Evolutionary conservation across 192 early-diverging fungal species (phyloP).

Genomic region (Dispira parvispora): DNA sequence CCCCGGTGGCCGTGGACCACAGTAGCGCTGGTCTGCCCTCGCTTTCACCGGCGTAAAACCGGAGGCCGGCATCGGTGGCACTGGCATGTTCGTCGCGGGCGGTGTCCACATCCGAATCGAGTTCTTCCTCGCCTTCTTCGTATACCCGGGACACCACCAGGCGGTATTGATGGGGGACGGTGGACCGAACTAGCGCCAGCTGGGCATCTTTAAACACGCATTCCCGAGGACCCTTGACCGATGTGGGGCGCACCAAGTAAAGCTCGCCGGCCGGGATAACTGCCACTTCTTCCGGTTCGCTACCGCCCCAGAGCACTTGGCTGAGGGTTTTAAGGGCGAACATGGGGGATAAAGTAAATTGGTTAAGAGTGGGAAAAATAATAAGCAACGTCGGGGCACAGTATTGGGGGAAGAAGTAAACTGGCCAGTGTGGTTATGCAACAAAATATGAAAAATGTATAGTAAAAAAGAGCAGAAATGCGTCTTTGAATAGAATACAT

Average conservation of each 20-base stretch:
- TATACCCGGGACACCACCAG: conserved; percentile 58
- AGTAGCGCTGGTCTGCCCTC: conserved; percentile 23
- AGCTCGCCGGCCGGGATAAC: conserved; percentile 44
- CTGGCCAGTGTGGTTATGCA: no score
- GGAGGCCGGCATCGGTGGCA: conserved; percentile 39
- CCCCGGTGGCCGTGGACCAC: conserved; percentile 35
- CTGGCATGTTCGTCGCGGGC: conserved; percentile 53
- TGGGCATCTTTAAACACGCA: conserved; percentile 49
- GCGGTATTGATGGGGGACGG: conserved; percentile 44
- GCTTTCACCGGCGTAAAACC: conserved; percentile 23
- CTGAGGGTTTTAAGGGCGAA: conserved; percentile 47
- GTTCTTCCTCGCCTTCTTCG: conserved; percentile 58
- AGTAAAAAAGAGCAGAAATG: no score
- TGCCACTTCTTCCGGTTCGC: conserved; percentile 31
- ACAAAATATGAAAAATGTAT: no score
- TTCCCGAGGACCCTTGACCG: conserved; percentile 24
- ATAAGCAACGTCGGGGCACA: no score
- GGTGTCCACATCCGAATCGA: conserved; percentile 12
- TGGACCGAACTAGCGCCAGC: conserved; percentile 49
- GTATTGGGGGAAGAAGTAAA: no score
- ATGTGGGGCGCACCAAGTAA: conserved; percentile 34
- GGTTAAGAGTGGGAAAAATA: not conserved
- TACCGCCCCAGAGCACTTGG: conserved; percentile 46
- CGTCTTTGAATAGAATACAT: no score
- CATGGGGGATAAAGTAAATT: conserved; percentile 21